Conservation (phyloP, 768 basidiomycete genomes). For the Lentinula raphanica region DNA sequence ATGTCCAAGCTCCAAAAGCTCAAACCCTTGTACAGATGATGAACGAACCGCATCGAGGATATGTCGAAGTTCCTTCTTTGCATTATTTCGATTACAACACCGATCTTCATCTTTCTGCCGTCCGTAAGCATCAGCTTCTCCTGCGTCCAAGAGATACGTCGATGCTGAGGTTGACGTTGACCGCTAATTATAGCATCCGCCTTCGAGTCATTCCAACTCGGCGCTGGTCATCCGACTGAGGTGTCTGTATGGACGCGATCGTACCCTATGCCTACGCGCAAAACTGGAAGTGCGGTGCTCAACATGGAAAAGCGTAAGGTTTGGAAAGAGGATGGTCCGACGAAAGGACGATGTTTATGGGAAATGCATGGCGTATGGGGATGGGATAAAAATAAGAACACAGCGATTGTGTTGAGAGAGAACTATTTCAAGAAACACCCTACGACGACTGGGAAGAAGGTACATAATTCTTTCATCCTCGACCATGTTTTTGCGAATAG, state of each 20-base stretch:
- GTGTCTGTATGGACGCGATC: conserved; percentile 81
- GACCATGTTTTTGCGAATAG: neutral
- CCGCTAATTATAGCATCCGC: conserved; percentile 59
- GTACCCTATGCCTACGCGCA: conserved; percentile 82
- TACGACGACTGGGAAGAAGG: conserved; percentile 50
- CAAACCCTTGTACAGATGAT: conserved; percentile 59
- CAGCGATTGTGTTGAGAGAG: conserved; percentile 74
- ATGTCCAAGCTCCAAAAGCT: neutral
- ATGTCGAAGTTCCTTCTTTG: conserved; percentile 75
- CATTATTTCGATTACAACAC: conserved; percentile 92
- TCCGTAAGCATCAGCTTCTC: conserved; percentile 49
- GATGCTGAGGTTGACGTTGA: neutral
- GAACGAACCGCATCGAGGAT: conserved; percentile 95
- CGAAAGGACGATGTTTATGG: conserved; percentile 73
- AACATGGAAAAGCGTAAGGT: conserved; percentile 56
- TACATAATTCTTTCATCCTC: conserved; percentile 23
- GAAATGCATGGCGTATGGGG: conserved; percentile 92
- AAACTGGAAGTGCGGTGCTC: conserved; percentile 51
- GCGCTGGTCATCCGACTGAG: conserved; percentile 75
- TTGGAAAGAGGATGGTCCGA: conserved; percentile 75
- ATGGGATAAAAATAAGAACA: conserved; percentile 63
- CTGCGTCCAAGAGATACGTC: neutral
- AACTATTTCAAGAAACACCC: conserved; percentile 81
- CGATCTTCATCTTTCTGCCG: conserved; percentile 78
- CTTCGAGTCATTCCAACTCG: conserved; percentile 88